Percentiles rank a stretch among this genome's conserved stretches.
These are phyloP conservation scores for Metschnikowia kofuensis DNA, from an alignment of 805 yeast genomes.

Conservation along the genomic window DNA sequence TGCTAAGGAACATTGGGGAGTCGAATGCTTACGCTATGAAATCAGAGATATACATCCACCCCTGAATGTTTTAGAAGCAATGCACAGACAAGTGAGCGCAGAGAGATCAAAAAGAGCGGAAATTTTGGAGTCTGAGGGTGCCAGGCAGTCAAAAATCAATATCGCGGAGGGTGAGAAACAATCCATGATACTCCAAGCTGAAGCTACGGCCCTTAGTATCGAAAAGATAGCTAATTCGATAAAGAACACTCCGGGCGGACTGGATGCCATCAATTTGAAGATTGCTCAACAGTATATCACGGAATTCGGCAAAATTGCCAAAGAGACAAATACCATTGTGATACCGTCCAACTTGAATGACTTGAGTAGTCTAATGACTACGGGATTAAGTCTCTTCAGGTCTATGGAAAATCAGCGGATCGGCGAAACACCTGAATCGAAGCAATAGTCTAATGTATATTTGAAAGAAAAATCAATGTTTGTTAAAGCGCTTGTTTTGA, in stretches of 20 bases:
- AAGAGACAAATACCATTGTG: constrained; percentile 74
- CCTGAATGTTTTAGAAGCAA: constrained; percentile 76
- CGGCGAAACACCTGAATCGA: not conserved
- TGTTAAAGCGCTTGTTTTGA: too few species aligned
- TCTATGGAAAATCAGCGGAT: constrained; percentile 1
- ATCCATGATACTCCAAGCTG: constrained; percentile 60
- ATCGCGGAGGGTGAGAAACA: constrained; percentile 74
- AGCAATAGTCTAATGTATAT: not conserved
- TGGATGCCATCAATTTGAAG: constrained; percentile 72
- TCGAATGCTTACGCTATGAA: constrained; percentile 78
- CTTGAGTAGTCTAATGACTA: constrained; percentile 68
- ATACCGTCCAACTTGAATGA: constrained; percentile 77
- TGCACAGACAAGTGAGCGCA: constrained; percentile 88
- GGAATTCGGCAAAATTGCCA: constrained; percentile 78
- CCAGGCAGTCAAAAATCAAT: constrained; percentile 58
- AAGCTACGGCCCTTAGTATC: constrained; percentile 74
- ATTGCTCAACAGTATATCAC: constrained; percentile 82
- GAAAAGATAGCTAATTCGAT: constrained; percentile 65
- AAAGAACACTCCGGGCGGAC: constrained; percentile 63
- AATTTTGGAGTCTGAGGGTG: constrained; percentile 75
- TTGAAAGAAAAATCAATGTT: not conserved
- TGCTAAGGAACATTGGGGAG: constrained; percentile 77
- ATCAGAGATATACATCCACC: constrained; percentile 90
- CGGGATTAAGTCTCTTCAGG: constrained; percentile 72
- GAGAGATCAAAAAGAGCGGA: constrained; percentile 75